phyloP scores from a whole-genome alignment of 345 rosid species.

The Lumnitzera racemosa region DNA sequence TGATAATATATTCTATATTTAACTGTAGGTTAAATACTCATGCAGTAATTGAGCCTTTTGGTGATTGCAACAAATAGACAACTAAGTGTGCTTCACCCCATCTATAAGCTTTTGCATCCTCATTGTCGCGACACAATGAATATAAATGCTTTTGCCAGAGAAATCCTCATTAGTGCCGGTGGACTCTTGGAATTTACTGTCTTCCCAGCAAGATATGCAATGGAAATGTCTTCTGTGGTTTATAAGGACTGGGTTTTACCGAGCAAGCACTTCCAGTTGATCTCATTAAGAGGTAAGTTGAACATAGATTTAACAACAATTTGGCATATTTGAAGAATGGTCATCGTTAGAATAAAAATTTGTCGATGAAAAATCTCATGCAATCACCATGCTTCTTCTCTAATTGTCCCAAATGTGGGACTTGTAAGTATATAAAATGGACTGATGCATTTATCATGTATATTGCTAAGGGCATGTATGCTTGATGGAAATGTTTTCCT shows the following conservation, averaged over 20 bases:
- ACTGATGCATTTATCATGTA: too few relatives aligned
- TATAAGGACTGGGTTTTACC: constrained; percentile 33
- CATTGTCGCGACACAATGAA: constrained; percentile 41
- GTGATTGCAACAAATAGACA: constrained; percentile 40
- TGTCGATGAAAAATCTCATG: too few relatives aligned
- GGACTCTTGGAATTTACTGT: constrained; percentile 31
- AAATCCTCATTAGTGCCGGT: constrained; percentile 32
- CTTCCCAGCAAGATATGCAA: constrained; percentile 27
- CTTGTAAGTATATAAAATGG: too few relatives aligned
- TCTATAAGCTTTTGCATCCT: constrained; percentile 36
- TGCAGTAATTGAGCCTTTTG: constrained; percentile 38
- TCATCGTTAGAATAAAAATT: not conserved
- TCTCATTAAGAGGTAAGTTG: constrained; percentile 28
- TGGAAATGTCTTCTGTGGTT: constrained; percentile 30
- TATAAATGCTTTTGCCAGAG: constrained; percentile 31
- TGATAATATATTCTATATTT: not conserved
- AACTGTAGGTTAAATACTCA: constrained; percentile 33
- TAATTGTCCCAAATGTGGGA: too few relatives aligned
- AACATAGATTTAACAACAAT: not conserved
- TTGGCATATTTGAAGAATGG: not conserved
- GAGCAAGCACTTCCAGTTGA: constrained; percentile 40
- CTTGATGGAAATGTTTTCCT: too few relatives aligned
- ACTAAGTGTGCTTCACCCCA: constrained; percentile 38
- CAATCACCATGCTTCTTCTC: too few relatives aligned
- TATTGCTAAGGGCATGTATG: too few relatives aligned